Conservation (phyloP, 2,329 filamentous ascomycete species). For the Scedosporium dehoogii region DNA sequence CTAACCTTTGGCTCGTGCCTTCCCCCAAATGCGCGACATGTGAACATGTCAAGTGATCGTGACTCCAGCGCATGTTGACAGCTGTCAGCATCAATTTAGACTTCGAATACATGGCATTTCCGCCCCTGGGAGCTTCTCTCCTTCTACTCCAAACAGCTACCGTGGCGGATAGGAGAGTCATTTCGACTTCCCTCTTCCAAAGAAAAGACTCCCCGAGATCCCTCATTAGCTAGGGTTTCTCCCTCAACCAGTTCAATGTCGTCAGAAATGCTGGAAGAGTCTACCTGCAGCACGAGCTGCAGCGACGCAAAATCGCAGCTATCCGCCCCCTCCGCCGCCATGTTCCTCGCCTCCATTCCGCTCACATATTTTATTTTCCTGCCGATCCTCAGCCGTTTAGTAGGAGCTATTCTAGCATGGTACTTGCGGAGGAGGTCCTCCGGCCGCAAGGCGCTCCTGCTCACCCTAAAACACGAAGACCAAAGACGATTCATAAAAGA, state of each 20-base stretch:
- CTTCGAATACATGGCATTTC: neutral
- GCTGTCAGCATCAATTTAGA: too few species aligned
- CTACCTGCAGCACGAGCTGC: constrained; percentile 7
- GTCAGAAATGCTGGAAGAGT: neutral
- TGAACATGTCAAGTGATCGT: too few species aligned
- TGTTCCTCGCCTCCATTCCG: constrained; percentile 20
- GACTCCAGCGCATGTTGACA: too few species aligned
- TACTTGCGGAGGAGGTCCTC: constrained; percentile 54
- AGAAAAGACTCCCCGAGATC: neutral
- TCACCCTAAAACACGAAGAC: constrained; percentile 39
- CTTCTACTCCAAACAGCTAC: neutral
- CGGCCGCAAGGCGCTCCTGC: constrained; percentile 48
- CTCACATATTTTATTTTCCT: constrained; percentile 22
- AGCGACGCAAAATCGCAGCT: neutral
- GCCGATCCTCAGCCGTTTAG: constrained; percentile 24
- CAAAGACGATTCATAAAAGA: constrained; percentile 20
- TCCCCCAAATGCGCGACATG: too few species aligned
- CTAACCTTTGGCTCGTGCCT: too few species aligned
- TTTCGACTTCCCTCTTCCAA: too few species aligned
- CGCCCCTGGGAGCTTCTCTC: neutral
- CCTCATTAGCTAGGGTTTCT: neutral
- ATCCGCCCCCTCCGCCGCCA: constrained; percentile 9
- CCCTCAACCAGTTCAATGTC: neutral
- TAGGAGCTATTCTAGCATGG: constrained; percentile 44
- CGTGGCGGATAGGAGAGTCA: too few species aligned